Conservation (phyloP, 345 rosid genomes). For the Eucalyptus sp. region DNA sequence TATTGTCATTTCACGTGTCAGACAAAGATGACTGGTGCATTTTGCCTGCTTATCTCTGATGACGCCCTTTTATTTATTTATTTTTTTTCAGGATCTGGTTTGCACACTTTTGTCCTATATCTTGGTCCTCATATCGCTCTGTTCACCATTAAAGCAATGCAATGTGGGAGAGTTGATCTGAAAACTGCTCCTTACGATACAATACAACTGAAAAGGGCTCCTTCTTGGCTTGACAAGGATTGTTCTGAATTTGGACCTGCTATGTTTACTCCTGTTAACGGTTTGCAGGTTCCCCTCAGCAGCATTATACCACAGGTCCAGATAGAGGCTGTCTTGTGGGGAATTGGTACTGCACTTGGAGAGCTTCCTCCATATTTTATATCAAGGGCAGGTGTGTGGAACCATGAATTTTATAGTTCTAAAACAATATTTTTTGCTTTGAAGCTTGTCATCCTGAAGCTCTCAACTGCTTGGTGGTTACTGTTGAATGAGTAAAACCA, state of each 20-base stretch:
- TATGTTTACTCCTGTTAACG: constrained; percentile 34
- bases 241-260: constrained; percentile 85
- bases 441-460: not conserved
- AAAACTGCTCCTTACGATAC: constrained; percentile 97
- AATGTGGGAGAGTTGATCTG: constrained; percentile 85
- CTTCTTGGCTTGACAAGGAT: constrained; percentile 91
- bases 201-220: constrained; percentile 69
- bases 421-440: not conserved
- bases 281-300: constrained; percentile 72
- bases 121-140: constrained; percentile 96
- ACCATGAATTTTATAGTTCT: not conserved
- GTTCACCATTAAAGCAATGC: constrained; percentile 90
- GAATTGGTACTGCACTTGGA: constrained; percentile 96
- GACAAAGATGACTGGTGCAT: not conserved
- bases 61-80: not conserved
- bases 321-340: constrained; percentile 88
- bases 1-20: not conserved
- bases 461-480: not conserved
- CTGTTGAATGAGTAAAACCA: not conserved
- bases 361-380: constrained; percentile 99
- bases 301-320: constrained; percentile 94
- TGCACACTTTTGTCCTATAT: constrained; percentile 96
- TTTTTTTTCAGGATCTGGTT: constrained; percentile 71
- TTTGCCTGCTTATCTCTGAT: not conserved
- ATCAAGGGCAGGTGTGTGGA: constrained; percentile 76